Evolutionary conservation across 768 basidiomycete genomes (phyloP).

Genomic region (Suillus americanus): DNA sequence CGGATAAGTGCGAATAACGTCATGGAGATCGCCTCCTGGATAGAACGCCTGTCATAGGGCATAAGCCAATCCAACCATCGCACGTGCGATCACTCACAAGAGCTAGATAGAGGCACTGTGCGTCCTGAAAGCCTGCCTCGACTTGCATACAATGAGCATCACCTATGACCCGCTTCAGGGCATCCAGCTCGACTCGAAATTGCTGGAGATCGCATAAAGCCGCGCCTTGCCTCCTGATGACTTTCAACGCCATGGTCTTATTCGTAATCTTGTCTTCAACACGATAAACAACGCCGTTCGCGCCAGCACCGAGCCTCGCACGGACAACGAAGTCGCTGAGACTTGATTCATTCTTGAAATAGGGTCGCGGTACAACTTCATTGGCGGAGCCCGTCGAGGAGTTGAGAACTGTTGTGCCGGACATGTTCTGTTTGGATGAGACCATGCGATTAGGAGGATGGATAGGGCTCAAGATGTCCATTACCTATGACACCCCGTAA

Average conservation of each 20-base stretch:
- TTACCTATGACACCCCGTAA: background rate
- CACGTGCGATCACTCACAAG: slow-evolving; percentile 9
- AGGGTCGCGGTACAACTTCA: background rate
- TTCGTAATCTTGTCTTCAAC: slow-evolving; percentile 7
- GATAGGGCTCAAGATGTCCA: slow-evolving; percentile 4
- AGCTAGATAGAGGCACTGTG: slow-evolving; percentile 10
- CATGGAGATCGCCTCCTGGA: slow-evolving; percentile 11
- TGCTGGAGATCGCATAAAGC: background rate
- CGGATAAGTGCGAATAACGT: slow-evolving; percentile 1
- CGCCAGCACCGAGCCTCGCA: slow-evolving; percentile 6
- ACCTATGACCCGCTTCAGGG: slow-evolving; percentile 9
- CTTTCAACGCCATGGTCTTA: slow-evolving; percentile 12
- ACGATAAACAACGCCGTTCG: slow-evolving; percentile 8
- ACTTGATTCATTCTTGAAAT: background rate
- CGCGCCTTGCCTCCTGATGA: slow-evolving; percentile 6
- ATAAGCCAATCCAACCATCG: background rate
- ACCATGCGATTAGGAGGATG: background rate
- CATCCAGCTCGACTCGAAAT: slow-evolving; percentile 6
- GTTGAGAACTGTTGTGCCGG: background rate
- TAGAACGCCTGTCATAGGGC: slow-evolving; percentile 5
- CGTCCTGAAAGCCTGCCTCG: slow-evolving; percentile 15
- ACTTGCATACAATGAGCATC: slow-evolving; percentile 10
- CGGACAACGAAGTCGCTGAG: slow-evolving; percentile 6
- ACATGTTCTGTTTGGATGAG: background rate
- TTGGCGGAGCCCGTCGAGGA: background rate